These are phyloP conservation scores for Pseudogymnoascus sp. DNA, from an alignment of 2,329 filamentous ascomycete genomes.

Conservation along the genomic window DNA sequence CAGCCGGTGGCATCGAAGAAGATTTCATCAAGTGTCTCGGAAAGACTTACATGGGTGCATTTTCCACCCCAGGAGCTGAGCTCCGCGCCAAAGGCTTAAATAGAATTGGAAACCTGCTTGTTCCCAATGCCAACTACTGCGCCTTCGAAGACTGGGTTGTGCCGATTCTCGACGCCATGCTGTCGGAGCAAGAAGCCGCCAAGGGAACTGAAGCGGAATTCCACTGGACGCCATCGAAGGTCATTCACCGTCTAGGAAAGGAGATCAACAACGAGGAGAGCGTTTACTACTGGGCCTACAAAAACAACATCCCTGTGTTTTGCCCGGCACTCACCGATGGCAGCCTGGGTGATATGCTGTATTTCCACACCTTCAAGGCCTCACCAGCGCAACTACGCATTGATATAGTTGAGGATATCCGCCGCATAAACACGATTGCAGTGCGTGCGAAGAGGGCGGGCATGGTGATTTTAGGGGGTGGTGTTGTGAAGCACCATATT, in stretches of 20 bases:
- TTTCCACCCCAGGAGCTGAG: slow-evolving; percentile 66
- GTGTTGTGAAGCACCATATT: slow-evolving; percentile 97
- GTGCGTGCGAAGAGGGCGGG: slow-evolving; percentile 81
- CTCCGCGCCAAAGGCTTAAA: slow-evolving; percentile 84
- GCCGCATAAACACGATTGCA: slow-evolving; percentile 84
- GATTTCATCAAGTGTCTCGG: slow-evolving; percentile 98
- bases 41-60: slow-evolving; percentile 85
- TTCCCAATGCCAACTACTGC: slow-evolving; percentile 96
- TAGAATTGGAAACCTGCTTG: slow-evolving; percentile 89
- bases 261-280: slow-evolving; percentile 91
- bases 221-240: slow-evolving; percentile 87
- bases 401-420: slow-evolving; percentile 90
- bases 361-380: slow-evolving; percentile 93
- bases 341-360: slow-evolving; percentile 93
- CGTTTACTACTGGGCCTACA: slow-evolving; percentile 96
- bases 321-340: slow-evolving; percentile 94
- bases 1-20: slow-evolving; percentile 91
- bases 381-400: slow-evolving; percentile 74
- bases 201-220: slow-evolving; percentile 62
- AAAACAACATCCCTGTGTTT: slow-evolving; percentile 94
- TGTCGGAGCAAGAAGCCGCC: slow-evolving; percentile 82
- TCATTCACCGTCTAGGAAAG: slow-evolving; percentile 81
- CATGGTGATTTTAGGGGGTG: slow-evolving; percentile 92
- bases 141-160: slow-evolving; percentile 97
- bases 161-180: slow-evolving; percentile 88